Conservation (phyloP, 768 basidiomycete genomes). For the Psilocybe subaeruginosa region DNA sequence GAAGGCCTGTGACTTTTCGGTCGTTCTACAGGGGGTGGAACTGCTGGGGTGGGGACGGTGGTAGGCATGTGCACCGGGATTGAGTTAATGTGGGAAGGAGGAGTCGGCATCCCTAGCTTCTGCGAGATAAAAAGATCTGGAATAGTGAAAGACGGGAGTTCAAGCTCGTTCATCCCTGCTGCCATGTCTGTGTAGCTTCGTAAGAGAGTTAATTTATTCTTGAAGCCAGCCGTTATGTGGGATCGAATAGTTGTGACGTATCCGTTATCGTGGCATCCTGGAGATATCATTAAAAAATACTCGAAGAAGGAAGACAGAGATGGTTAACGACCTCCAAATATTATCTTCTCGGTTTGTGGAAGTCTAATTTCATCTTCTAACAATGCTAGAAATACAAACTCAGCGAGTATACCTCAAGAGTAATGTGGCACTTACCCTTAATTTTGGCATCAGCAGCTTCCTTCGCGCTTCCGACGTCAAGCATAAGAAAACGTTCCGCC, state of each 20-base stretch:
- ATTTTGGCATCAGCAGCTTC: constrained; percentile 79
- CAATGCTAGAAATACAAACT: constrained; percentile 37
- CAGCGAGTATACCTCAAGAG: constrained; percentile 2
- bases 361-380: constrained; percentile 64
- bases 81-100: constrained; percentile 13
- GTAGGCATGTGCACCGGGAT: constrained; percentile 8
- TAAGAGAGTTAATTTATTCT: constrained; percentile 66
- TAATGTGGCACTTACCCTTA: constrained; percentile 53
- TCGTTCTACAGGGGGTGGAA: constrained; percentile 8
- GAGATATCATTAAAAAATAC: constrained; percentile 1
- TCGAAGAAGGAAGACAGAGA: constrained; percentile 4
- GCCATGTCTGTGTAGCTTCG: constrained; percentile 67
- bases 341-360: constrained; percentile 65
- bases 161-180: constrained; percentile 56
- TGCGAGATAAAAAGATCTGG: constrained; percentile 63
- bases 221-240: constrained; percentile 65
- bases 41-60: constrained; percentile 12
- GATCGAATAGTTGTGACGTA: constrained; percentile 66
- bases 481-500: constrained; percentile 64
- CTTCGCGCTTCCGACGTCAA: constrained; percentile 72
- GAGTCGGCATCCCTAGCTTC: constrained; percentile 41
- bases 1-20: constrained; percentile 11
- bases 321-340: constrained; percentile 60
- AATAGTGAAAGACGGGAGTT: constrained; percentile 54
- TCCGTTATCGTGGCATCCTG: constrained; percentile 77